A percentile compares a stretch with the other conserved stretches of the same genome.
phyloP scores from a whole-genome alignment of 768 basidiomycete genomes.

The Trametes punicea region DNA sequence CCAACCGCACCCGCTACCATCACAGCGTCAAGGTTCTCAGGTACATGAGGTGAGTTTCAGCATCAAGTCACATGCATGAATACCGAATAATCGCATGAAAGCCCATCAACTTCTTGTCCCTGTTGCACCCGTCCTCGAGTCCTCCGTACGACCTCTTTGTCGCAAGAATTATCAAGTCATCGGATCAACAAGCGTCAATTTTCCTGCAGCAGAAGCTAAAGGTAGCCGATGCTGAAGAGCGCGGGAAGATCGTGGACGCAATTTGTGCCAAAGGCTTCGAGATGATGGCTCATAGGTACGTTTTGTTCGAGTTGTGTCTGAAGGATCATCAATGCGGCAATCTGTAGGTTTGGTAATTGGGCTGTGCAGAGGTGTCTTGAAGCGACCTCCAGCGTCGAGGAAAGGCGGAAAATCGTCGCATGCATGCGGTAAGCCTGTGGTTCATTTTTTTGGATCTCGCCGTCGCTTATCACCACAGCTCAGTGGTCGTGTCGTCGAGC shows the following conservation, averaged over 20 bases:
- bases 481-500: conserved; percentile 80
- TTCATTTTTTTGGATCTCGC: too few species aligned
- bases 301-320: neutral
- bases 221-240: conserved; percentile 73
- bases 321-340: neutral
- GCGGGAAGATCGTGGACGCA: conserved; percentile 82
- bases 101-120: conserved; percentile 87
- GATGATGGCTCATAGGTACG: conserved; percentile 87
- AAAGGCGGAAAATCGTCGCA: conserved; percentile 75
- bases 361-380: conserved; percentile 86
- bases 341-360: conserved; percentile 83
- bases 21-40: conserved; percentile 24
- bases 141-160: conserved; percentile 84
- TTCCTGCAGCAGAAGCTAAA: conserved; percentile 90
- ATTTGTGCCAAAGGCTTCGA: conserved; percentile 82
- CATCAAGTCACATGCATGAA: too few species aligned
- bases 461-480: neutral
- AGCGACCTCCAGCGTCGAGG: conserved; percentile 69
- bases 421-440: conserved; percentile 68
- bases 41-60: conserved; percentile 53
- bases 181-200: conserved; percentile 88
- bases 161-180: conserved; percentile 81
- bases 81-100: conserved; percentile 30
- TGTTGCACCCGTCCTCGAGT: conserved; percentile 80
- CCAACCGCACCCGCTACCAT: conserved; percentile 22